Conservation (phyloP, 2,329 filamentous ascomycete species). For the Cryphonectria japonica region DNA sequence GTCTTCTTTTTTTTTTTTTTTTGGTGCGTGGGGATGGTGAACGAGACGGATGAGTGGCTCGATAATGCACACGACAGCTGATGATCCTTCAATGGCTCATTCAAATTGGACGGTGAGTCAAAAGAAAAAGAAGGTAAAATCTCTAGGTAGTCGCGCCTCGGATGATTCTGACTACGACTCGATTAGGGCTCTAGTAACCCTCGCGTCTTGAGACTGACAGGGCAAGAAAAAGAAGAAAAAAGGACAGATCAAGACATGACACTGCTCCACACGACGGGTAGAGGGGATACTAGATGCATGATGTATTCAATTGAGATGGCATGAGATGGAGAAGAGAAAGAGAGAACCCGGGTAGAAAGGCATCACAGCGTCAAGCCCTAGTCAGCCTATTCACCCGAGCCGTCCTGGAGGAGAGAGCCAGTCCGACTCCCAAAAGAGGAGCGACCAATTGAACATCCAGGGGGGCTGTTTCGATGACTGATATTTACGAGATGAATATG, state of each 20-base stretch:
- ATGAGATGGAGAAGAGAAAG: neutral
- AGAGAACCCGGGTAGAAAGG: neutral
- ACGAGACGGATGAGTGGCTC: no score
- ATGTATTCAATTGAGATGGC: neutral
- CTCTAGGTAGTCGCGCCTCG: neutral
- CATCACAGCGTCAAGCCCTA: neutral
- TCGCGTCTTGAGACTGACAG: neutral
- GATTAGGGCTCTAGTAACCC: neutral
- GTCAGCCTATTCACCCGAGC: neutral
- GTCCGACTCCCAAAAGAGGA: neutral
- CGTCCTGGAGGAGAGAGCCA: neutral
- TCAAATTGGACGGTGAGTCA: neutral
- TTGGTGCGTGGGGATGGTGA: no score
- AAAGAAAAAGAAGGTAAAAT: neutral
- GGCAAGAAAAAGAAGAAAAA: neutral
- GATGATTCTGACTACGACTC: neutral
- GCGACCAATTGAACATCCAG: neutral
- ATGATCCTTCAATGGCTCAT: neutral
- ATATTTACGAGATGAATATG: slow-evolving; percentile 13
- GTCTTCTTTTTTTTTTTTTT: no score
- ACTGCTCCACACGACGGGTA: neutral
- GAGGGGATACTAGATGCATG: neutral
- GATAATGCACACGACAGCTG: neutral
- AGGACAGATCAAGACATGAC: neutral
- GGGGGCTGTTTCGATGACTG: slow-evolving; percentile 7